phyloP scores from a whole-genome alignment of 1,284 basidiomycete genomes.

The Agaricales sp. region DNA sequence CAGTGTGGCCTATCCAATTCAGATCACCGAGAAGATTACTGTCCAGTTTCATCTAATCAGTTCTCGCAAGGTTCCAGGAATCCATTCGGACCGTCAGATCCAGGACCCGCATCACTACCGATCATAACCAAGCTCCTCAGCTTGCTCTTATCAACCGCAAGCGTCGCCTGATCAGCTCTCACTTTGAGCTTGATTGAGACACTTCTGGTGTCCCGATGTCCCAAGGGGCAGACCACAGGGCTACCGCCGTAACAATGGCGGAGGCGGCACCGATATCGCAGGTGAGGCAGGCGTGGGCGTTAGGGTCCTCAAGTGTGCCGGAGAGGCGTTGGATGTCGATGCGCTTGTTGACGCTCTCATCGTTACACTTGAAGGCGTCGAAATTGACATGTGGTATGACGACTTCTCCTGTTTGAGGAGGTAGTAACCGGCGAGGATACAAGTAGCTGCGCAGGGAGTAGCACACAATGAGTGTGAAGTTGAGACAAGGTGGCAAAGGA shows the following conservation, averaged over 20 bases:
- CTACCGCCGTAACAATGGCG: too few species aligned
- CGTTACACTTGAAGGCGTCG: slow-evolving; percentile 44
- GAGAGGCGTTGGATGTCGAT: slow-evolving; percentile 53
- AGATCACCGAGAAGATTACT: too few species aligned
- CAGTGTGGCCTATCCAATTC: too few species aligned
- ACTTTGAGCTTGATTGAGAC: too few species aligned
- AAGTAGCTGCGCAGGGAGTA: slow-evolving; percentile 25
- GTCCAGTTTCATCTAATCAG: too few species aligned
- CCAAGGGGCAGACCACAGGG: too few species aligned
- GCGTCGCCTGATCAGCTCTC: too few species aligned
- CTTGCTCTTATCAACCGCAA: slow-evolving; percentile 29
- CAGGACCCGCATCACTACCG: slow-evolving; percentile 64
- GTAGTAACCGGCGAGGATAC: slow-evolving; percentile 55
- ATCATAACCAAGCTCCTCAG: slow-evolving; percentile 50
- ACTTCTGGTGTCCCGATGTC: too few species aligned
- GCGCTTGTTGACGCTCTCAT: slow-evolving; percentile 47
- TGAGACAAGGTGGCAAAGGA: not conserved
- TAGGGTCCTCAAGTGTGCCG: slow-evolving; percentile 11
- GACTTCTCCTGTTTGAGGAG: slow-evolving; percentile 51
- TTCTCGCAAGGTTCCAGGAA: slow-evolving; percentile 58
- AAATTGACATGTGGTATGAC: slow-evolving; percentile 46
- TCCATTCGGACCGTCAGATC: slow-evolving; percentile 60
- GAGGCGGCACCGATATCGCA: slow-evolving; percentile 69
- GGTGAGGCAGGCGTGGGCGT: slow-evolving; percentile 62
- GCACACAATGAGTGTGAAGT: not conserved